Percentiles rank a stretch among this genome's conserved stretches.
phyloP scores from a whole-genome alignment of 2,329 filamentous ascomycete species.

The Rugonectria rugulosa region DNA sequence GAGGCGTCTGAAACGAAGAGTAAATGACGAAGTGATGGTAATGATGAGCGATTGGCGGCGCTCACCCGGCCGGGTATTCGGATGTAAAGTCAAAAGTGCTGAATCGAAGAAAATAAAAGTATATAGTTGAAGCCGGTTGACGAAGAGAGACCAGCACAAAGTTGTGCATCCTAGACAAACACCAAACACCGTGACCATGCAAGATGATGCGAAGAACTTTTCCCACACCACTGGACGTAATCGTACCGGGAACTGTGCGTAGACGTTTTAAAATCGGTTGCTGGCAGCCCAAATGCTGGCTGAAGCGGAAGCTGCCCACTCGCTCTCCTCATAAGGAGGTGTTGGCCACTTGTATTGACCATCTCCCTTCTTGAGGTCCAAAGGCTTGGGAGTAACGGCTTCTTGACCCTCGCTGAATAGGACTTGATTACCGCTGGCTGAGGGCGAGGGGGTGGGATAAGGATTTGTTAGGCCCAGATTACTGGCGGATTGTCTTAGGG shows the following conservation, averaged over 20 bases:
- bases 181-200: conserved; percentile 42
- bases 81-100: conserved; percentile 30
- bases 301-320: conserved; percentile 86
- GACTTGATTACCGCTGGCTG: conserved; percentile 81
- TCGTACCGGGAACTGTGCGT: conserved; percentile 28
- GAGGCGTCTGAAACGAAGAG: conserved; percentile 38
- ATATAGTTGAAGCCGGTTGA: conserved; percentile 29
- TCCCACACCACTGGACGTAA: conserved; percentile 36
- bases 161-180: conserved; percentile 36
- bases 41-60: conserved; percentile 34
- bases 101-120: conserved; percentile 41
- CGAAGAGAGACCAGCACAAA: conserved; percentile 32
- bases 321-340: conserved; percentile 91
- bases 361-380: conserved; percentile 69
- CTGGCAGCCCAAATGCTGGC: conserved; percentile 82
- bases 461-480: conserved; percentile 67
- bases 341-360: conserved; percentile 84
- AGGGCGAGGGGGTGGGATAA: conserved; percentile 75
- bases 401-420: conserved; percentile 74
- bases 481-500: conserved; percentile 68
- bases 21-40: conserved; percentile 32
- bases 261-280: conserved; percentile 61
- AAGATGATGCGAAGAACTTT: conserved; percentile 37
- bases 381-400: conserved; percentile 71
- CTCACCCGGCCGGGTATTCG: conserved; percentile 40